Base-by-base conservation (phyloP, 768 basidiomycete species). In the Psilocybe tampanensis region DNA sequence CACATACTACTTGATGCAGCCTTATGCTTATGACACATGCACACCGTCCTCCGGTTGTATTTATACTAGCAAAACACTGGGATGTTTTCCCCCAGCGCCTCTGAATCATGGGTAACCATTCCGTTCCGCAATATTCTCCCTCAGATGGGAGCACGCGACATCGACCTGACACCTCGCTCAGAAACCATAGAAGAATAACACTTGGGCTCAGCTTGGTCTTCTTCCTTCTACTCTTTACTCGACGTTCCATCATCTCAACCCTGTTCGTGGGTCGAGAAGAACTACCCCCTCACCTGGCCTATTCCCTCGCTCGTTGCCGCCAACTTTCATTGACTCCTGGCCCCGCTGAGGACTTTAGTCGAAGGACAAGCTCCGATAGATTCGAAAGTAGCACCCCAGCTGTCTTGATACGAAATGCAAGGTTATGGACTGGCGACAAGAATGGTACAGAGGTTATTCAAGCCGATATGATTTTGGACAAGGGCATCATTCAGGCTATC, bases 381-480 rank as follows among this genome's bases (percentile, higher is more conserved):
- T 90, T 83, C 62, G 85, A 76, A 8, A 74, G 73, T 2, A 88
- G 86, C 2, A 89, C 91, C 2, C 76, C 75, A 48, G 76, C 90
- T 1, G 76, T 83, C 5, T 75, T 90, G 47, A 80, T 95, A 53
- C 81, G 77, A 68, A 90, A 93, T 60, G 93, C 86, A 22, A 90
- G 77, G 24, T 81, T 96, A 60, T 95, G 94, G 94, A 95, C 92
- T 1, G 92, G 92, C 8, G 68, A 71, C 21, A 66, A 84, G 23
- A 84, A 89, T 42, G 92, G 92, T 0, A 83, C 84, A 1, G 76
- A 88, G 57, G 77, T 93, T 23, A 52, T 91, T 36, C 69, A 71
- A 5, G 88, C 84, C 1, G 89, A 90, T 58, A 72, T 95, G 9
- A 75, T 91, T 2, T 65, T 97, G 36, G 84, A 90, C 61, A 82